phyloP scores from a whole-genome alignment of 2,329 filamentous ascomycete species.

The Fusarium setosum region DNA sequence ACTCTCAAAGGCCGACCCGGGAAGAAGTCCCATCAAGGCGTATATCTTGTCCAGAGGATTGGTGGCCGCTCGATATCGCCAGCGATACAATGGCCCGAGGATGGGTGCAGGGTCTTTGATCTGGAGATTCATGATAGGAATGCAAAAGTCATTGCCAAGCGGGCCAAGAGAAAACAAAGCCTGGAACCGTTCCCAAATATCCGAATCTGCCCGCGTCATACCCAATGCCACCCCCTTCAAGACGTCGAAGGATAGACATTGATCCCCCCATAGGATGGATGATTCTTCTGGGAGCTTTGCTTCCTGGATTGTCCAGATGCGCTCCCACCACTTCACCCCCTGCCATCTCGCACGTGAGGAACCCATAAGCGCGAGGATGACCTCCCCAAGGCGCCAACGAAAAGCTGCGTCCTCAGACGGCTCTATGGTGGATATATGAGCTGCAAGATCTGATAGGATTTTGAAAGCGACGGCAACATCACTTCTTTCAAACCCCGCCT shows the following conservation, averaged over 20 bases:
- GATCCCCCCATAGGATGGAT: background rate
- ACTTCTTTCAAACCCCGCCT: background rate
- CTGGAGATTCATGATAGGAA: background rate
- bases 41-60: background rate
- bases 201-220: background rate
- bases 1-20: background rate
- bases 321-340: constrained; percentile 1
- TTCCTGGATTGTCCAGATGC: constrained; percentile 5
- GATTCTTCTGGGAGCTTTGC: background rate
- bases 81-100: background rate
- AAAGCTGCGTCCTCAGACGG: background rate
- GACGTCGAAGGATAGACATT: background rate
- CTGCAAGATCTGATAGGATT: background rate
- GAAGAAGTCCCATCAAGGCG: background rate
- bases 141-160: background rate
- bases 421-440: background rate
- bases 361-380: background rate
- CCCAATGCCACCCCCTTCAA: background rate
- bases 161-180: background rate
- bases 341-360: background rate
- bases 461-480: background rate
- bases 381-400: background rate
- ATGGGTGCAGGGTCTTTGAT: background rate
- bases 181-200: background rate
- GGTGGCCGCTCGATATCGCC: background rate